A percentile compares a stretch with the other conserved stretches of the same genome.
Conservation (phyloP, 306 rosid genomes). For the Biancaea sappan region DNA sequence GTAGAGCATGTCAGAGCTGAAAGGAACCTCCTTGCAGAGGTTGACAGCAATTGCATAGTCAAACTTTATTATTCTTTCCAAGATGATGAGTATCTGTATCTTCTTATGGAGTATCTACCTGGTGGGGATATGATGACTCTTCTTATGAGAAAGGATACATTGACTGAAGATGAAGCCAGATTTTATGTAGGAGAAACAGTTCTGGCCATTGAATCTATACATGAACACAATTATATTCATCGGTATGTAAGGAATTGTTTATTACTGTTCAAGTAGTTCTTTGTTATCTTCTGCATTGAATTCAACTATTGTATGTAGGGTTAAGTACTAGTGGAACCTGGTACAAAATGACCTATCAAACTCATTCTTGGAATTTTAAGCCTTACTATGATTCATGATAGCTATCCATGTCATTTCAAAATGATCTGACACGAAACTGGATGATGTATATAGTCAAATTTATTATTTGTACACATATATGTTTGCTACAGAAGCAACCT, state of each 20-base stretch:
- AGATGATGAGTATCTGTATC: conserved; percentile 90
- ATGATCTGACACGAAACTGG: conserved; percentile 32
- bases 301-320: conserved; percentile 7
- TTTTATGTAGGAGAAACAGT: conserved; percentile 92
- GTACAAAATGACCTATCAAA: conserved; percentile 22
- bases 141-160: conserved; percentile 95
- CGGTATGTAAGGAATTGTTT: conserved; percentile 55
- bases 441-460: conserved; percentile 6
- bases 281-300: conserved; percentile 8
- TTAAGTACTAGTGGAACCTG: conserved; percentile 21
- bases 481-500: conserved; percentile 24
- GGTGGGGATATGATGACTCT: conserved; percentile 99
- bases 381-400: conserved; percentile 28
- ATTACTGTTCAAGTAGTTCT: neutral
- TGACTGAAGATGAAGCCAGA: conserved; percentile 93
- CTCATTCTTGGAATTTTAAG: neutral
- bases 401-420: conserved; percentile 24
- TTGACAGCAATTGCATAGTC: conserved; percentile 96
- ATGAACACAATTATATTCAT: conserved; percentile 91
- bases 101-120: conserved; percentile 96
- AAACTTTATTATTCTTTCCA: conserved; percentile 96
- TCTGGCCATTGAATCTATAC: conserved; percentile 94
- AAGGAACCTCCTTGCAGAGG: conserved; percentile 98
- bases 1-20: conserved; percentile 98
- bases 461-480: conserved; percentile 13